phyloP scores from a whole-genome alignment of 345 rosid genomes.

The Corchorus capsularis region DNA sequence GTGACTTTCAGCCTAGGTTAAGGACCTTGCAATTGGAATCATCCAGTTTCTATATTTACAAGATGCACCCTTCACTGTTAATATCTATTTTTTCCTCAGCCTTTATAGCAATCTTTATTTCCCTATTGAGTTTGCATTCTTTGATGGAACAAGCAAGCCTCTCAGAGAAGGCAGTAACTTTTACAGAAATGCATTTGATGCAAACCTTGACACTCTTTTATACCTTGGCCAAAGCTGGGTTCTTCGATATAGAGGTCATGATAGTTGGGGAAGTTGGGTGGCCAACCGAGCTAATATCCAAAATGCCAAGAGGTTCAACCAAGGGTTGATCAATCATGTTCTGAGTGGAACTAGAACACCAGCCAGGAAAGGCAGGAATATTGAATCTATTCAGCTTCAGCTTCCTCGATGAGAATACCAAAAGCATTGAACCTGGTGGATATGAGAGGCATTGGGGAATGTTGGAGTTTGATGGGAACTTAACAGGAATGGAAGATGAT shows the following conservation, averaged over 20 bases:
- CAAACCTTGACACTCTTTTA: constrained; percentile 23
- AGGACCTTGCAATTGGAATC: constrained; percentile 17
- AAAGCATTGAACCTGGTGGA: constrained; percentile 23
- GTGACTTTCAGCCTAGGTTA: constrained; percentile 22
- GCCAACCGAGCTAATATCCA: constrained; percentile 24
- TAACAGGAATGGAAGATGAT: constrained; percentile 10
- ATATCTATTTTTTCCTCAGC: constrained; percentile 55
- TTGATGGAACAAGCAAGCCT: constrained; percentile 33
- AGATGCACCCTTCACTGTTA: constrained; percentile 48
- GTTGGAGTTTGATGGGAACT: constrained; percentile 21
- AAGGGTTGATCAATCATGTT: constrained; percentile 19
- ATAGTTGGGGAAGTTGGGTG: constrained; percentile 28
- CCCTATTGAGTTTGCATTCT: constrained; percentile 52
- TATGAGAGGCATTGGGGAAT: constrained; percentile 30
- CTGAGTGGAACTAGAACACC: constrained; percentile 22
- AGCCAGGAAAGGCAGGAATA: constrained; percentile 10
- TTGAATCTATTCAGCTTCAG: constrained; percentile 21
- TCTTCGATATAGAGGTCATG: constrained; percentile 16
- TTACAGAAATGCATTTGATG: constrained; percentile 27
- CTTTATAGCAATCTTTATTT: constrained; percentile 41
- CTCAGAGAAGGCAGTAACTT: constrained; percentile 14
- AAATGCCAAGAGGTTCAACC: constrained; percentile 27
- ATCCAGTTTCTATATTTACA: constrained; percentile 19
- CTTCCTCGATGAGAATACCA: constrained; percentile 25
- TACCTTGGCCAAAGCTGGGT: constrained; percentile 19